Base-by-base conservation (phyloP, 1,284 basidiomycete species). In the Boletus hoseneyae region DNA sequence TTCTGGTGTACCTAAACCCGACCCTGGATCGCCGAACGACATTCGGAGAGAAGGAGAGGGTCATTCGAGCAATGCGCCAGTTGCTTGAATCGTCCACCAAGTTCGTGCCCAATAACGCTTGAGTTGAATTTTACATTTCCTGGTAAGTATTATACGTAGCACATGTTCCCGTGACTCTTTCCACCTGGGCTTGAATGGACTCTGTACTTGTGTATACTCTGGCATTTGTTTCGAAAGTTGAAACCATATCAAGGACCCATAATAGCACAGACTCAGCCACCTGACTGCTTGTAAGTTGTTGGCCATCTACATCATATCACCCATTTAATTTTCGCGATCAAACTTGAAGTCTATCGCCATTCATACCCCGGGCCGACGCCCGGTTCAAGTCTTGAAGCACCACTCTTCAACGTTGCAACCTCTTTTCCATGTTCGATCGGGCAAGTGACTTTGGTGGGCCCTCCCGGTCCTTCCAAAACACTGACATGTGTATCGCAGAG, bases 11-110 rank as follows among this genome's bases (percentile, higher is more conserved):
- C 48, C 35, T 21, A 56, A 53, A 19, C 66, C 69, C 8, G 69
- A 66, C 12, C 62, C 71, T 25, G 67, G 59, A 15, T 56, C 65
- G 1, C 46, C 73, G 44, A 68, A 67, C 32, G 63, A 67, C 18
- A 50, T 66, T 5, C 73, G 71, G 72, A 62, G 66, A 44, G 65
- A 67, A 39, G 69, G 63, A 19, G 63, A 67, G 35, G 44, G 56
- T 42, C 58, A 64, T 45, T 37, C 39, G 15, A 40, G 27, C 35
- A 39, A 39, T 43, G 19, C 15, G 18, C 39, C 38, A 8, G 38
- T 25, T 35, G 25, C 45, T 45, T 65, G 52, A 66, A 9, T 19
- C 12, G 32, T 43, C 3, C 27, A 50, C 15, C 38, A n/a, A 32
- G 33, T 32, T 48, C 41, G 43, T 52, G 2, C 34, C 18, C 41